phyloP scores from a whole-genome alignment of 2,329 filamentous ascomycete genomes.

The Aotearoamyces nothofagi region DNA sequence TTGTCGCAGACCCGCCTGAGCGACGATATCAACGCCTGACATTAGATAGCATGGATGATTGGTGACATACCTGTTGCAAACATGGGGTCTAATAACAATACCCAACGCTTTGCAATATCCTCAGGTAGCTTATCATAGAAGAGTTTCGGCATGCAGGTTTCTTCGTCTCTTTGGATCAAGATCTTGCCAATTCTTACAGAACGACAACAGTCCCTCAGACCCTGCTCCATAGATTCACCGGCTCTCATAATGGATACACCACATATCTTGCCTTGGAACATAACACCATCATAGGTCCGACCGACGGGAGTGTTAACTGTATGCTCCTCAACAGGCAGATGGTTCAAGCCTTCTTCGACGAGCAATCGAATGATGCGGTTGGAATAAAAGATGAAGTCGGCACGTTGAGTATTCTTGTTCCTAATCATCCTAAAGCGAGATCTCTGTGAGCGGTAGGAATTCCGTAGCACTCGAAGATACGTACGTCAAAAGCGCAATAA shows the following conservation, averaged over 20 bases:
- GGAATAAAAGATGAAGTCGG: constrained; percentile 98
- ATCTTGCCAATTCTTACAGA: constrained; percentile 99
- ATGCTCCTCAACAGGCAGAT: constrained; percentile 81
- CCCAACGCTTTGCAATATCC: constrained; percentile 87
- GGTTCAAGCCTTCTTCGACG: constrained; percentile 94
- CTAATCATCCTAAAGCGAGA: constrained; percentile 68
- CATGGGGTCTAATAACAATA: constrained; percentile 93
- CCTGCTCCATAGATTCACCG: constrained; percentile 97
- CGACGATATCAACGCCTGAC: no score
- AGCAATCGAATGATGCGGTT: constrained; percentile 94
- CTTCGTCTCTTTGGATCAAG: constrained; percentile 91
- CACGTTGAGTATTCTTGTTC: constrained; percentile 75
- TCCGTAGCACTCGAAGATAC: constrained; percentile 22
- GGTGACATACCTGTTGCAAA: constrained; percentile 71
- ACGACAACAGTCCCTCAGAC: constrained; percentile 86
- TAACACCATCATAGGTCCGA: constrained; percentile 73
- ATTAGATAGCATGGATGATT: constrained; percentile 3
- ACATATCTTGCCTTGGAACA: constrained; percentile 96
- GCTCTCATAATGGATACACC: constrained; percentile 98
- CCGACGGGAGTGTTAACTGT: constrained; percentile 85
- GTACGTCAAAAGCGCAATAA: constrained; percentile 95
- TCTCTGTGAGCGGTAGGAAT: constrained; percentile 3
- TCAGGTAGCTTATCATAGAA: constrained; percentile 97
- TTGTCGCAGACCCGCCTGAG: constrained; percentile 84
- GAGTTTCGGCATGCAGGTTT: constrained; percentile 78